Evolutionary conservation across 192 early-diverging fungal species (phyloP), one percentile per base, ranked within the genome.

Genomic region (Backusella parvicylindrica): DNA sequence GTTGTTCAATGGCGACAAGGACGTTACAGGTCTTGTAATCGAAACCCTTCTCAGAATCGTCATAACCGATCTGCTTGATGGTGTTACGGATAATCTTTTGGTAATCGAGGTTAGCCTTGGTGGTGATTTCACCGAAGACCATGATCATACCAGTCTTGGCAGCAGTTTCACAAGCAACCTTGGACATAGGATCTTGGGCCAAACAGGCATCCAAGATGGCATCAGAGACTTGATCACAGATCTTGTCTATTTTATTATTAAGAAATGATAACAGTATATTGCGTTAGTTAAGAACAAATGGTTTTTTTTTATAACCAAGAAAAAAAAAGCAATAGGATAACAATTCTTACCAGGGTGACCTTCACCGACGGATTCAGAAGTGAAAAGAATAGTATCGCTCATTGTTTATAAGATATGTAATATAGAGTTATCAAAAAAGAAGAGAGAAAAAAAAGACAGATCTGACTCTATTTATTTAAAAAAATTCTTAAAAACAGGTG

Each of bases 11-110:
- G 85, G 97, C 98, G 76, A 99, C 97, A 71, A 99, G 89, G 68
- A 99, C 95, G 86, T 99, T 99, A 89, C 98, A 99, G 81, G 98
- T 99, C 92, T 99, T 98, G 94, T 98, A 98, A 89, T 99, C 98
- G 86, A 99, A 99, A 77, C 98, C 97, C 91, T 99, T 99, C 83
- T 87, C 84, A 37, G 98, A 99, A 88, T 96, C 94, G 86, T 99
- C 98, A 85, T 98, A 99, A 77, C 98, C 98, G 81, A 99, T 99
- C 78, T 95, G 90, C 92, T 97, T 97, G 91, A 99, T 92, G 81
- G 96, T 95, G 84, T 97, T 90, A 88, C 98, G 95, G 84, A 99
- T 97, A 83, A 99, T 95, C 92, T 97, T 96, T 87, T 99, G 98
- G 92, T 97, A 99, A 91, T 99, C 98, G 68, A 99, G 86, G 70